A percentile compares a stretch with the other conserved stretches of the same genome.
These are phyloP conservation scores for Triangularia setosa DNA, from an alignment of 2,329 filamentous ascomycete species.

Conservation along the genomic window DNA sequence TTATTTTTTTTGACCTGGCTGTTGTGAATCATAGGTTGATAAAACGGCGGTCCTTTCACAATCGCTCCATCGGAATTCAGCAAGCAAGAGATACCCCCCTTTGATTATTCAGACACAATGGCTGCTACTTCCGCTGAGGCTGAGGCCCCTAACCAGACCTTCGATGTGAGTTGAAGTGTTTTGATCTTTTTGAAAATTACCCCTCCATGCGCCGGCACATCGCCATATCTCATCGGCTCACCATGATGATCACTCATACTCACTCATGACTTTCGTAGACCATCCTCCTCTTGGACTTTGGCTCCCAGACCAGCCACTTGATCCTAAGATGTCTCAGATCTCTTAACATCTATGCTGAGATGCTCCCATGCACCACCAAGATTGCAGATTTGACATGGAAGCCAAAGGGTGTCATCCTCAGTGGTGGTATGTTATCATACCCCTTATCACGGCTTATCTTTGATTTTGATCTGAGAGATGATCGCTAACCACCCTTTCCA, in stretches of 20 bases:
- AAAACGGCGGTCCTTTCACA: not conserved
- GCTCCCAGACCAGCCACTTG: not conserved
- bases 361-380: slow-evolving; percentile 84
- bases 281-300: not conserved
- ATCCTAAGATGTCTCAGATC: not conserved
- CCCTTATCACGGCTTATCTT: slow-evolving; percentile 6
- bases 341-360: slow-evolving; percentile 63
- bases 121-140: not conserved
- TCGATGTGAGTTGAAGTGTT: not conserved
- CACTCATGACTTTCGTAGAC: not conserved
- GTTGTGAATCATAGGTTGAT: not conserved
- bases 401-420: slow-evolving; percentile 77
- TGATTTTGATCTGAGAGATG: slow-evolving; percentile 2
- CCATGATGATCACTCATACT: not conserved
- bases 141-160: not conserved
- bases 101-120: not conserved
- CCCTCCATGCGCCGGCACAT: not conserved
- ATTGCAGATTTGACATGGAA: slow-evolving; percentile 70
- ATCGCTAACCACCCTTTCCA: slow-evolving; percentile 6
- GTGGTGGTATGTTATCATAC: slow-evolving; percentile 32
- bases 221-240: not conserved
- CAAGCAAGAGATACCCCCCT: not conserved
- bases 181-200: not conserved
- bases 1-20: not conserved
- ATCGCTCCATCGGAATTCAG: not conserved